A percentile compares a stretch with the other conserved stretches of the same genome.
phyloP scores from a whole-genome alignment of 2,329 filamentous ascomycete species.

The Kalaharituber pfeilii region DNA sequence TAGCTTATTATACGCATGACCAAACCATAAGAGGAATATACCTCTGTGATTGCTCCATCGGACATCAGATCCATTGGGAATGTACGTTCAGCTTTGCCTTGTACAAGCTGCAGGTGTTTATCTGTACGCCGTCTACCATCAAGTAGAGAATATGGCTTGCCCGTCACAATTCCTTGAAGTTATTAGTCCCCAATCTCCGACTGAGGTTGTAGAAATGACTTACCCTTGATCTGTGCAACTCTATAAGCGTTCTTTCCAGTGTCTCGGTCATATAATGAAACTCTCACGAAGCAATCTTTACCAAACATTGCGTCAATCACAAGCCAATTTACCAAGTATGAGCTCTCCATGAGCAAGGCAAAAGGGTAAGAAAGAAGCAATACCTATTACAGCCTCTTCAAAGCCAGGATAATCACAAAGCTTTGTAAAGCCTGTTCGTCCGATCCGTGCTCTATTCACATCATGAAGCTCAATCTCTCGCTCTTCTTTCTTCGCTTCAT shows the following conservation, averaged over 20 bases:
- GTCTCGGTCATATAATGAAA: conserved; percentile 61
- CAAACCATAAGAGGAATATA: conserved; percentile 31
- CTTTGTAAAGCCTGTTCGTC: conserved; percentile 69
- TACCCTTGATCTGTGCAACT: conserved; percentile 75
- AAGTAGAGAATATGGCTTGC: conserved; percentile 69
- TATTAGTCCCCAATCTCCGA: conserved; percentile 19
- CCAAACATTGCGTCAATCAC: conserved; percentile 3
- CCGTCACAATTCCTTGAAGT: conserved; percentile 50
- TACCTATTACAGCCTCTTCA: conserved; percentile 56
- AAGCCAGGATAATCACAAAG: conserved; percentile 91
- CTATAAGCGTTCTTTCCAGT: conserved; percentile 54
- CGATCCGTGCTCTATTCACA: conserved; percentile 65
- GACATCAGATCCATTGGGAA: conserved; percentile 88
- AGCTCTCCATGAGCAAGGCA: neutral
- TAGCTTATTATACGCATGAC: conserved; percentile 6
- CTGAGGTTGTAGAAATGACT: conserved; percentile 14
- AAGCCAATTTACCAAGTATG: neutral
- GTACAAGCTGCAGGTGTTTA: conserved; percentile 63
- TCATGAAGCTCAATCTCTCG: conserved; percentile 14
- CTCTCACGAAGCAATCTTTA: conserved; percentile 53
- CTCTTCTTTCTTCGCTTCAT: conserved; percentile 11
- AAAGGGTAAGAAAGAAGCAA: neutral
- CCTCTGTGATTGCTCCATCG: conserved; percentile 67
- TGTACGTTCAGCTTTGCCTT: conserved; percentile 66
- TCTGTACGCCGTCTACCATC: conserved; percentile 64